Conservation (phyloP, 1,284 basidiomycete genomes). For the Ustilago lituana region DNA sequence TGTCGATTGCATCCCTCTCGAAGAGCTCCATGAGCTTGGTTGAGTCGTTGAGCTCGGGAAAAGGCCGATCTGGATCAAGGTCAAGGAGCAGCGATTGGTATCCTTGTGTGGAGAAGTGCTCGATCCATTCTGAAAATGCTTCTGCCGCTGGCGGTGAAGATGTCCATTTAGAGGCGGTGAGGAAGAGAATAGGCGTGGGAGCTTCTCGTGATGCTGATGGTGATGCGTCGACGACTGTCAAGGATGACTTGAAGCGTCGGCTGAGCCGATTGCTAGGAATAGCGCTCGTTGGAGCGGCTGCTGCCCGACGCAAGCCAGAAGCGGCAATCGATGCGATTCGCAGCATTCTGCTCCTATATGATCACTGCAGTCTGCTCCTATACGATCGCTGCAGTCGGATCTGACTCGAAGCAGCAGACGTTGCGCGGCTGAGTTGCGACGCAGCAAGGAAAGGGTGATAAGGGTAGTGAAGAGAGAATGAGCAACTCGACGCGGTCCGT, state of each 20-base stretch:
- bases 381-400: too few species aligned
- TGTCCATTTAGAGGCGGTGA: slow-evolving; percentile 57
- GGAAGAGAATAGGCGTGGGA: slow-evolving; percentile 60
- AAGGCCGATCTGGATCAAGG: slow-evolving; percentile 45
- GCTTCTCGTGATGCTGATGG: slow-evolving; percentile 47
- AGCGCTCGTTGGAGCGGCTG: neutral
- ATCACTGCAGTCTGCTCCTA: neutral
- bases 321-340: slow-evolving; percentile 13
- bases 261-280: neutral
- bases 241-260: slow-evolving; percentile 30
- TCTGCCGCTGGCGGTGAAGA: slow-evolving; percentile 18
- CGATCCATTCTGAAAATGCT: slow-evolving; percentile 30
- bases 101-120: slow-evolving; percentile 39
- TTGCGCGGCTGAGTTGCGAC: too few species aligned
- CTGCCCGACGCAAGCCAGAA: slow-evolving; percentile 5
- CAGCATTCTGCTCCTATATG: slow-evolving; percentile 21
- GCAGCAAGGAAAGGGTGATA: neutral
- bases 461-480: neutral
- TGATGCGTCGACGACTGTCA: slow-evolving; percentile 19
- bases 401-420: too few species aligned
- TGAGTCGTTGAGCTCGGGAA: slow-evolving; percentile 24
- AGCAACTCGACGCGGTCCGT: neutral
- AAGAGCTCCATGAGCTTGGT: slow-evolving; percentile 36
- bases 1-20: slow-evolving; percentile 42
- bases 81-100: slow-evolving; percentile 54